These are phyloP conservation scores for Botrytis elliptica DNA, from an alignment of 2,329 filamentous ascomycete species.

Conservation along the genomic window DNA sequence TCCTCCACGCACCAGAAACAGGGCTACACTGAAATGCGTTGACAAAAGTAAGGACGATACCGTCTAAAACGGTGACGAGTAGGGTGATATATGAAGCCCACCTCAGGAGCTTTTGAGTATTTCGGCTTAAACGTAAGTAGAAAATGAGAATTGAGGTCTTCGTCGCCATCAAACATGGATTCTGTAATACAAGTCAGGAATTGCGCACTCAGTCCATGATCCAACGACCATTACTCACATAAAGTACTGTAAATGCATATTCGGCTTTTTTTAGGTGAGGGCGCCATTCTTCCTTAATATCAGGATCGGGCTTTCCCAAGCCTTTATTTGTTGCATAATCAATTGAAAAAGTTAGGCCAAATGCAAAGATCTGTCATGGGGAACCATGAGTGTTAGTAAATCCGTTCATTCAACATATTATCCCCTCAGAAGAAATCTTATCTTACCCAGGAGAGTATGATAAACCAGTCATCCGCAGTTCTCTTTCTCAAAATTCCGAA, in stretches of 20 bases:
- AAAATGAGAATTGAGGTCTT: conserved; percentile 93
- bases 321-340: conserved; percentile 62
- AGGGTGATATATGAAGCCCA: conserved; percentile 81
- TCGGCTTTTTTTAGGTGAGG: conserved; percentile 55
- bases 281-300: conserved; percentile 55
- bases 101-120: conserved; percentile 72
- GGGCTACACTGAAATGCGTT: conserved; percentile 86
- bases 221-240: conserved; percentile 45
- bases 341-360: conserved; percentile 66
- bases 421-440: background rate
- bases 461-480: conserved; percentile 77
- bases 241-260: conserved; percentile 64
- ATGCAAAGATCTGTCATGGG: conserved; percentile 50
- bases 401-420: background rate
- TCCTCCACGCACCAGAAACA: conserved; percentile 63
- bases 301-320: conserved; percentile 63
- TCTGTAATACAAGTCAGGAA: conserved; percentile 48
- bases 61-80: conserved; percentile 73
- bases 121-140: conserved; percentile 79
- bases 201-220: background rate
- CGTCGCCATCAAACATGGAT: conserved; percentile 84
- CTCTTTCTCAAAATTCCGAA: conserved; percentile 69
- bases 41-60: conserved; percentile 76
- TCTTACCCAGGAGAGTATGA: conserved; percentile 71
- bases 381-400: background rate